phyloP scores from a whole-genome alignment of 1,139 yeast species.

The Suhomyces bokatorum region DNA sequence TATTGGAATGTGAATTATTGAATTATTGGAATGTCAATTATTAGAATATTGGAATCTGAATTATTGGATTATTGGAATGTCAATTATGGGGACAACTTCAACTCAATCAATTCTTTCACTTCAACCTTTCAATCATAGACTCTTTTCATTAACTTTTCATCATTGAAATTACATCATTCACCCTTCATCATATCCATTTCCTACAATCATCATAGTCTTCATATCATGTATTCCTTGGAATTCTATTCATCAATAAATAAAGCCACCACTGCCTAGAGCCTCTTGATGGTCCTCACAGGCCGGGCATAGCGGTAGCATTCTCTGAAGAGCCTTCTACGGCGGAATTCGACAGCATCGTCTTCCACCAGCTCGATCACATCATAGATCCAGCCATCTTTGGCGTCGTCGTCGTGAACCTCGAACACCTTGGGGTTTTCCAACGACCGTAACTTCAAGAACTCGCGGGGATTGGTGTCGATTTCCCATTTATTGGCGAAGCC shows the following conservation, averaged over 20 bases:
- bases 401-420: constrained; percentile 29
- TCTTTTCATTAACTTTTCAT: too few relatives aligned
- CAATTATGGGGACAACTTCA: too few relatives aligned
- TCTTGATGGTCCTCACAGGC: constrained; percentile 13
- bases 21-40: too few relatives aligned
- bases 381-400: constrained; percentile 47
- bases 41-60: too few relatives aligned
- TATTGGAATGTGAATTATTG: too few relatives aligned
- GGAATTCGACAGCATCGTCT: constrained; percentile 34
- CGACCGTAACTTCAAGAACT: constrained; percentile 55
- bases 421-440: constrained; percentile 19
- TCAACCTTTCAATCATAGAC: too few relatives aligned
- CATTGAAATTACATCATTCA: too few relatives aligned
- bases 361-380: constrained; percentile 30
- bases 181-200: neutral
- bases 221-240: neutral
- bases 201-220: too few relatives aligned
- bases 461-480: constrained; percentile 52
- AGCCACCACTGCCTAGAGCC: constrained; percentile 4
- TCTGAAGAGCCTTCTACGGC: constrained; percentile 56
- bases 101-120: too few relatives aligned
- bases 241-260: constrained; percentile 1
- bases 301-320: constrained; percentile 47
- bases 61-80: too few relatives aligned
- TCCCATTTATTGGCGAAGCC: constrained; percentile 63